These are phyloP conservation scores for Clavariopsis aquatica DNA, from an alignment of 495 filamentous ascomycete species.

Conservation along the genomic window DNA sequence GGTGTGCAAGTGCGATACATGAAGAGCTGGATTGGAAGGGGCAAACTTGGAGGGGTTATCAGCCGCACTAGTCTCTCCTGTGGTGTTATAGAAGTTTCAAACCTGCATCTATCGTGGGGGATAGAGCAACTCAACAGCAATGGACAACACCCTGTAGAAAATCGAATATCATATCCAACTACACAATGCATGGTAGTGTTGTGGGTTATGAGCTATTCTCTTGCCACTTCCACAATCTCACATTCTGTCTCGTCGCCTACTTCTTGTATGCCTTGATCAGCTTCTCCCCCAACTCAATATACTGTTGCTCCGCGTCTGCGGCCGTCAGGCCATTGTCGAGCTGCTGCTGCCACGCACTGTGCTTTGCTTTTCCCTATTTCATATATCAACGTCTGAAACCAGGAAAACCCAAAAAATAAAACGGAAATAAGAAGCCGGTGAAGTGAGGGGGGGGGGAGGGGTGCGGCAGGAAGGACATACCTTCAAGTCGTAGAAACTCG, in stretches of 20 bases:
- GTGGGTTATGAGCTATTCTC: background rate
- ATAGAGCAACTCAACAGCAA: background rate
- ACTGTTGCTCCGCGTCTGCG: constrained; percentile 69
- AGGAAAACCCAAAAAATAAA: too few relatives aligned
- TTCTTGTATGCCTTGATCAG: constrained; percentile 63
- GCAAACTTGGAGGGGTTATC: constrained; percentile 18
- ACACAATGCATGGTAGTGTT: background rate
- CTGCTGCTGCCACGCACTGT: constrained; percentile 69
- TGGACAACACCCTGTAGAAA: background rate
- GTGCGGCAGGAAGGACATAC: constrained; percentile 48
- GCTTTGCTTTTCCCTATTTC: constrained; percentile 73
- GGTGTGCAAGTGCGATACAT: constrained; percentile 70
- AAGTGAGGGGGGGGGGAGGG: background rate
- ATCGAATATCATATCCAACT: background rate
- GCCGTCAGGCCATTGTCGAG: constrained; percentile 58
- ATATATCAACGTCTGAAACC: background rate
- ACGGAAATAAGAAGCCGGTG: background rate
- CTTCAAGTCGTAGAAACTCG: constrained; percentile 57
- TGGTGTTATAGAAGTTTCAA: too few relatives aligned
- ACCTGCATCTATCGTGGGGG: too few relatives aligned
- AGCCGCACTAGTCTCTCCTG: background rate
- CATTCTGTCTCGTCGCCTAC: background rate
- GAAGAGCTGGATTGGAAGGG: constrained; percentile 71
- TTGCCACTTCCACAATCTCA: background rate
- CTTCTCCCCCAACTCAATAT: constrained; percentile 68